Evolutionary conservation across 2,329 filamentous ascomycete species (phyloP), one percentile per base, ranked within the genome.

Genomic region (Paecilomyces variotii): DNA sequence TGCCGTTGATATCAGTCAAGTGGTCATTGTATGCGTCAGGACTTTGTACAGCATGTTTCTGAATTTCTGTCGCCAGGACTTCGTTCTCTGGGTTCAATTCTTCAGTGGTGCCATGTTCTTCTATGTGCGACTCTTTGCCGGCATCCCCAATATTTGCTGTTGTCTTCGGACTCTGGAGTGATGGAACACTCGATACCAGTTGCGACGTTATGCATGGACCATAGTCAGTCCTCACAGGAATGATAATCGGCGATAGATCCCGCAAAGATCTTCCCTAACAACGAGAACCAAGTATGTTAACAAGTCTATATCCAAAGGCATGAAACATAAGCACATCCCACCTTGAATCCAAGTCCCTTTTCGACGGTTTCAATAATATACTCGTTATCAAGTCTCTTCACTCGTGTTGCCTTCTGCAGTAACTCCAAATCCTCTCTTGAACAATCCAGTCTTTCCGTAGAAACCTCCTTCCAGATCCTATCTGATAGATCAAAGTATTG

Each of bases 401-500:
- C 25, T 27, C 62, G 65, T 27, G 72, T 61, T 2, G 73, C 65
- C 2, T 70, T 63, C 39, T 76, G 68, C 26, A 73, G 57, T 27
- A 69, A 53, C 11, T 56, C 9, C 4, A 70, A 56, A 1, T 64
- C 59, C 5, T 65, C 60, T 24, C 56, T 66, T 3, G 63, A 60
- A 54, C 68, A 70, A 4, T 64, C 61, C 10, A 72, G 54, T 50
- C 66, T 71, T 39, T 70, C 70, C 4, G n/a, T 57, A 14, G 59
- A 61, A 9, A 60, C 53, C n/a, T 57, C 39, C 4, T 60, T 57
- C 19, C 58, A 45, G 12, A 67, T 50, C 28, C 70, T 60, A 2
- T 56, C 57, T 4, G 72, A 65, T 51, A 74, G 68, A 3, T 62
- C 56, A n/a, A 61, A 58, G 56, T 72, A 75, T n/a, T 62, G 68